These are phyloP conservation scores for Lasiodiplodia citricola DNA, from an alignment of 2,329 filamentous ascomycete genomes.

Conservation along the genomic window DNA sequence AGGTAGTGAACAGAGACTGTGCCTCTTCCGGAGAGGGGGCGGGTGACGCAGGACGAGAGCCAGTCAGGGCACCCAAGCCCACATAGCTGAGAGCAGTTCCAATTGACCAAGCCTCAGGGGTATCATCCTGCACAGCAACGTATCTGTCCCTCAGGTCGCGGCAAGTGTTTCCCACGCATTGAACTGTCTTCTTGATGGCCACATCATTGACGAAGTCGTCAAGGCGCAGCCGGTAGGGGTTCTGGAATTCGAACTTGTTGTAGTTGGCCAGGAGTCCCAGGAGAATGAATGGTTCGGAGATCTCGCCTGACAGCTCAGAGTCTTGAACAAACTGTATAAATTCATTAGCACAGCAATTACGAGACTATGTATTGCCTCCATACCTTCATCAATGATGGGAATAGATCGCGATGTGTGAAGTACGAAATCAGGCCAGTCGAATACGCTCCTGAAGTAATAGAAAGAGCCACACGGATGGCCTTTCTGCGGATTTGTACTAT, in stretches of 20 bases:
- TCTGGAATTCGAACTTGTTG: slow-evolving; percentile 99
- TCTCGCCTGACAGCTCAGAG: slow-evolving; percentile 65
- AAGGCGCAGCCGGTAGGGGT: slow-evolving; percentile 88
- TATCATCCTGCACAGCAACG: slow-evolving; percentile 84
- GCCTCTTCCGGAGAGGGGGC: slow-evolving; percentile 78
- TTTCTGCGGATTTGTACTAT: slow-evolving; percentile 76
- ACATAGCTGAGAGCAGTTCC: slow-evolving; percentile 82
- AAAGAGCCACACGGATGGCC: slow-evolving; percentile 80
- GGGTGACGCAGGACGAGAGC: slow-evolving; percentile 63
- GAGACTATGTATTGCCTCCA: background rate
- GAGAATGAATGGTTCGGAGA: slow-evolving; percentile 76
- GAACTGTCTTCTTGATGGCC: slow-evolving; percentile 81
- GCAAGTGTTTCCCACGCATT: slow-evolving; percentile 76
- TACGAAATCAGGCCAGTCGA: slow-evolving; percentile 94
- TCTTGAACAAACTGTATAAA: slow-evolving; percentile 77
- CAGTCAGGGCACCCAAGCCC: slow-evolving; percentile 77
- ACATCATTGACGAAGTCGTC: slow-evolving; percentile 95
- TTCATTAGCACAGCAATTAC: slow-evolving; percentile 28
- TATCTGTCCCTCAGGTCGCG: slow-evolving; percentile 73
- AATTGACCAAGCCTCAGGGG: slow-evolving; percentile 88
- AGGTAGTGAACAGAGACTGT: slow-evolving; percentile 63
- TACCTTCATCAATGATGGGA: slow-evolving; percentile 94
- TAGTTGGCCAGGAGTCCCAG: slow-evolving; percentile 92
- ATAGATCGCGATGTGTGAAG: slow-evolving; percentile 91
- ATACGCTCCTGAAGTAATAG: slow-evolving; percentile 90